Base-by-base conservation (phyloP, 2,329 filamentous ascomycete species). In the Aureobasidium sp. region DNA sequence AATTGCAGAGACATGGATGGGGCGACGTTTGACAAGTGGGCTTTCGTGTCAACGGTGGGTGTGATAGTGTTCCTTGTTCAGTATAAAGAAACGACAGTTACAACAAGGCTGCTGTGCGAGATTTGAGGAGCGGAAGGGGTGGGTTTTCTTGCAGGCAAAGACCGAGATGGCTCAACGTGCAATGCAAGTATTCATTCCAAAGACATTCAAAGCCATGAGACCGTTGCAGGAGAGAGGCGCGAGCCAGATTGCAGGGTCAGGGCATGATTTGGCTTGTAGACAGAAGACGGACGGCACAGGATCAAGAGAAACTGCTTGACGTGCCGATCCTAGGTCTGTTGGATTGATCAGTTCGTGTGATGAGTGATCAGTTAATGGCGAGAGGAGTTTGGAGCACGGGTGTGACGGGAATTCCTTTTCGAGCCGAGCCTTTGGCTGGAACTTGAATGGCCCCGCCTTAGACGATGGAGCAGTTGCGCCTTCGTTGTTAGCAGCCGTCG, bases 401-500 rank as follows among this genome's bases (percentile, higher is more conserved):
- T 44, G 27, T 22, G 52, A 56, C 52, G 52, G 52, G 52, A 56
- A 56, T 56, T 31, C 52, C 39, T 44, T 34, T 57, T 57, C 55
- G 55, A 37, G 55, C 42, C 55, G 55, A 58, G 42, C 55, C 55
- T 47, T 48, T 48, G 55, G 42, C 42, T 48, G 39, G 53, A 56
- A 31, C 39, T 55, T 42, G 52, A n/a, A 57, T 57, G 17, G 53
- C 53, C 53, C 53, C 53, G 53, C 53, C 41, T 41, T 56, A 58
- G 37, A 31, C 55, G 42, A 58, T 58, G 42, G 55, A 58, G 41
- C 55, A 58, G 55, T 58, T 58, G 55, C 55, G 53, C 52, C 42
- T 48, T 48, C 41, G 55, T 58, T 58, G 55, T 58, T 58, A 58
- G 53, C 31, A 58, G 55, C 55, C 55, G 55, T 58, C 42, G 55